Conservation (phyloP, 2,329 filamentous ascomycete species). For the Alternaria panax region DNA sequence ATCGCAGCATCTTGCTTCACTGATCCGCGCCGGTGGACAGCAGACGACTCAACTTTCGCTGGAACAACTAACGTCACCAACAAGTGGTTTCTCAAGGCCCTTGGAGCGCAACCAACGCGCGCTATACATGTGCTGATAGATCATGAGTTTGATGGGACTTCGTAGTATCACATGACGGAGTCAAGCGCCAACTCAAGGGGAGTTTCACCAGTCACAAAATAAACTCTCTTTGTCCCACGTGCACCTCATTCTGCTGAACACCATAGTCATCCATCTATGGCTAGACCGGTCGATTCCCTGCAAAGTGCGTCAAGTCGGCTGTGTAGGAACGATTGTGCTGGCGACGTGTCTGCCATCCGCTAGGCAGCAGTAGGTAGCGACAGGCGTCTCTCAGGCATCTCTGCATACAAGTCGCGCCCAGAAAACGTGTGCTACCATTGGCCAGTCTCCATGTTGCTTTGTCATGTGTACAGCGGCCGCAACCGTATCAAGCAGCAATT, state of each 20-base stretch:
- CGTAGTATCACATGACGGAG: neutral
- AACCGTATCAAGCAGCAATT: constrained; percentile 5
- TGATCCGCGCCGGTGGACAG: neutral
- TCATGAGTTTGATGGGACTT: neutral
- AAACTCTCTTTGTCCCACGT: neutral
- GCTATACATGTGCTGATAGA: neutral
- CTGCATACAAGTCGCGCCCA: constrained; percentile 9
- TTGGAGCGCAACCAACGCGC: neutral
- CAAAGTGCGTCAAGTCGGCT: constrained; percentile 23
- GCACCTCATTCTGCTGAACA: neutral
- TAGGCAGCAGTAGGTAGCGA: constrained; percentile 46
- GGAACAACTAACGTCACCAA: neutral
- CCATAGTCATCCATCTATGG: constrained; percentile 4
- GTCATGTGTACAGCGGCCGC: constrained; percentile 11
- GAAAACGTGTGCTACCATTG: constrained; percentile 13
- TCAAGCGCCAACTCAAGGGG: neutral
- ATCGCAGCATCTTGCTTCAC: neutral
- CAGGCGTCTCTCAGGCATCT: constrained; percentile 32
- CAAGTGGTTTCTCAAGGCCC: neutral
- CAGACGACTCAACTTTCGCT: neutral
- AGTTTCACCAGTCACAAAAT: neutral
- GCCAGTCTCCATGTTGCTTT: constrained; percentile 22
- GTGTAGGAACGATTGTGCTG: constrained; percentile 13
- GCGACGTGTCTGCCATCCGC: constrained; percentile 24
- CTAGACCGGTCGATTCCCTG: constrained; percentile 10